Conservation (phyloP, 2,329 filamentous ascomycete species). For the Trichoderma harzianum region DNA sequence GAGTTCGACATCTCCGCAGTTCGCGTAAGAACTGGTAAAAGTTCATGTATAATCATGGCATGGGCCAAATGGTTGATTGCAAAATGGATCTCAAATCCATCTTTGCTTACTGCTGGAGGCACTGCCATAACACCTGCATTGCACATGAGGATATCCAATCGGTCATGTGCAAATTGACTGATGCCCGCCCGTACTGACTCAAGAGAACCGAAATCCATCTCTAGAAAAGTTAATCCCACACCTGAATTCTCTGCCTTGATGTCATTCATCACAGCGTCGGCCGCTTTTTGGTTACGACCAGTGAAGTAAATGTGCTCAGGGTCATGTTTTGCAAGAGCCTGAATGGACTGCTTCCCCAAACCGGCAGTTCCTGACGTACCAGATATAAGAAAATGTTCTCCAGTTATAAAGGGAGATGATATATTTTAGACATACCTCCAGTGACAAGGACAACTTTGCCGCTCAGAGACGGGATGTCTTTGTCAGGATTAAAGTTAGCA, state of each 20-base stretch:
- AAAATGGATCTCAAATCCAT: conserved; percentile 50
- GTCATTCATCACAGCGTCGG: conserved; percentile 6
- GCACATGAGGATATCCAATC: conserved; percentile 44
- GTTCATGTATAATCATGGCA: conserved; percentile 41
- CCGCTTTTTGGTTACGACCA: conserved; percentile 35
- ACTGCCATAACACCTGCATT: conserved; percentile 46
- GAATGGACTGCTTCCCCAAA: conserved; percentile 56
- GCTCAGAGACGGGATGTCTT: neutral
- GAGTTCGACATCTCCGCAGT: conserved; percentile 25
- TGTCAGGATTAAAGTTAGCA: neutral
- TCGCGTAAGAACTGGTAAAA: conserved; percentile 31
- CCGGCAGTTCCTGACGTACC: conserved; percentile 40
- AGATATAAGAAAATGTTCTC: neutral
- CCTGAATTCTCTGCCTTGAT: conserved; percentile 31
- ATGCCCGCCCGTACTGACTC: conserved; percentile 38
- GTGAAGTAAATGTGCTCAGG: conserved; percentile 25
- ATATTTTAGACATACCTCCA: neutral
- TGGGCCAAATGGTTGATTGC: conserved; percentile 51
- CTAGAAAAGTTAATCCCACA: conserved; percentile 39
- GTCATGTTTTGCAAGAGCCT: conserved; percentile 22
- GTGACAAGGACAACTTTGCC: neutral
- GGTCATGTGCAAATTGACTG: conserved; percentile 33
- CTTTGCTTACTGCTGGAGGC: conserved; percentile 35
- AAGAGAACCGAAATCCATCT: neutral
- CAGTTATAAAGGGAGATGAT: neutral